Base-by-base conservation (phyloP, 1,284 basidiomycete species). In the Apiotrichum gamsii region DNA sequence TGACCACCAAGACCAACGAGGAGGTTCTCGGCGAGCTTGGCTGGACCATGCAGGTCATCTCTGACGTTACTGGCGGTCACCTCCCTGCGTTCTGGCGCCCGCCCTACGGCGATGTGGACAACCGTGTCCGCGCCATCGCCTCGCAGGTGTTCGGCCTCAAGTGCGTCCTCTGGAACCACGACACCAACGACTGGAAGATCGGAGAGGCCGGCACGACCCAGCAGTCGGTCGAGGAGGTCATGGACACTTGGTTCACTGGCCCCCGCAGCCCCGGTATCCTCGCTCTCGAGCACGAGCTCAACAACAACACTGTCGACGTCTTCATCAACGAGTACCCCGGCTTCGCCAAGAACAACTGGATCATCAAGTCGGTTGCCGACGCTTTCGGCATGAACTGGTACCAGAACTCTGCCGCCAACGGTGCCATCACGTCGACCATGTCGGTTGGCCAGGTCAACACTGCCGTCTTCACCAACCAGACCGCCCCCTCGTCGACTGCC, bases 21-120 rank as follows among this genome's bases (percentile, higher is more conserved):
- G 62, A 77, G 49, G 74, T 80, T 45, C 67, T 80, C 9, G 75
- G 72, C 45, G 77, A 79, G 62, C 72, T 81, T 34, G 77, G 75
- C 24, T 74, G 70, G 72, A 73, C 73, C 8, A 67, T 68, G 56
- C 66, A 72, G 53, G 67, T 70, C 49, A 70, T 72, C 42, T 51
- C 58, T 31, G 70, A 72, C 54, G 51, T 69, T 16, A 70, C 60
- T 29, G 68, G 66, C 45, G 73, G 62, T 33, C 65, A 60, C 36
- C 56, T 66, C 45, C 71, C 64, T 37, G 62, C 54, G 47, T 75
- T 60, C 61, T 74, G 68, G 73, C 60, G 68, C 47, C 73, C 73
- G 29, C 72, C 73, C 34, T 73, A 61, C 55, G 73, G 75, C 28
- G 76, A 77, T 57, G 60, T 64, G 43, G 75, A 76, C 58, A 75